phyloP scores from a whole-genome alignment of 2,329 filamentous ascomycete species.

The Cercospora sp. region DNA sequence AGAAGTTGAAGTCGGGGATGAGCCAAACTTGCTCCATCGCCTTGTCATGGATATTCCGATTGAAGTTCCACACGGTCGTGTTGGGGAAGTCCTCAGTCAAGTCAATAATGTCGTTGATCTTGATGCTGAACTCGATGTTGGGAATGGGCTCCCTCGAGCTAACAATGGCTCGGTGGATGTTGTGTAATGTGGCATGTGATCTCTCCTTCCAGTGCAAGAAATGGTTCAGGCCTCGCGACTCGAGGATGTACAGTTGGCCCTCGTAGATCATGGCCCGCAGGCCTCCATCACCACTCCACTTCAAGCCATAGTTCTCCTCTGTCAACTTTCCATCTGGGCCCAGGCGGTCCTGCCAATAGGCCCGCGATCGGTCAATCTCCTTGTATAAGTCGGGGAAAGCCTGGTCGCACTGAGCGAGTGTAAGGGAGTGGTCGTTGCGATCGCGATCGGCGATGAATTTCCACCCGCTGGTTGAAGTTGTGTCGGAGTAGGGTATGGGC shows the following conservation, averaged over 20 bases:
- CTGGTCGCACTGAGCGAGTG: constrained; percentile 34
- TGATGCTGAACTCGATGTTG: constrained; percentile 53
- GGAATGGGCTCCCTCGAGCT: constrained; percentile 45
- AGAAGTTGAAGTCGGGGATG: constrained; percentile 58
- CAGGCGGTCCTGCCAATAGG: constrained; percentile 29
- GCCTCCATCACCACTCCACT: constrained; percentile 36
- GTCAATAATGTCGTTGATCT: constrained; percentile 49
- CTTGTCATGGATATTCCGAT: constrained; percentile 33
- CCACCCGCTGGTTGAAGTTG: constrained; percentile 2
- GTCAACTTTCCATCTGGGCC: constrained; percentile 29
- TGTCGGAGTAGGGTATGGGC: constrained; percentile 4
- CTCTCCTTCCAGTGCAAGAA: constrained; percentile 35
- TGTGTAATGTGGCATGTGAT: constrained; percentile 46
- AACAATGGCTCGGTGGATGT: constrained; percentile 52
- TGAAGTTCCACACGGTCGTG: constrained; percentile 47
- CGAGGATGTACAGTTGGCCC: constrained; percentile 40
- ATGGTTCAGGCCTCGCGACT: constrained; percentile 37
- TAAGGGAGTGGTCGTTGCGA: constrained; percentile 36
- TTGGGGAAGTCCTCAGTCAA: constrained; percentile 29
- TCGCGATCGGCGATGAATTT: constrained; percentile 30
- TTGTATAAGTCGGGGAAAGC: constrained; percentile 39
- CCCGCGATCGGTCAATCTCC: constrained; percentile 37
- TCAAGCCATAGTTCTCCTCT: constrained; percentile 33
- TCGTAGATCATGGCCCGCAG: constrained; percentile 43
- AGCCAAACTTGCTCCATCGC: constrained; percentile 46